Base-by-base conservation (phyloP, 139 green algal genomes). In the Micractinium sp. region DNA sequence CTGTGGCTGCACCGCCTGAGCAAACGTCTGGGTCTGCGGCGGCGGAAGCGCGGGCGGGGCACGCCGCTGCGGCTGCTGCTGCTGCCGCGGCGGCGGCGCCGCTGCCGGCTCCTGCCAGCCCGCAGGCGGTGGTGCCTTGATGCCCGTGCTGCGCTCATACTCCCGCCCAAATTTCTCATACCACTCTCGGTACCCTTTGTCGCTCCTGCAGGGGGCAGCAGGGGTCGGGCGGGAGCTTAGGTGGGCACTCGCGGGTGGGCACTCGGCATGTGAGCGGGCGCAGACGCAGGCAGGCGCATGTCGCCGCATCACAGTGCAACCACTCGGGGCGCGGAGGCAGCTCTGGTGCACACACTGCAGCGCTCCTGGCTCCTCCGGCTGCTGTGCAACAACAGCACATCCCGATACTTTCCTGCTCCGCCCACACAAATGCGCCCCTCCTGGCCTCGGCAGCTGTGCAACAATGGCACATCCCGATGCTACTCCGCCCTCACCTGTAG, bases 131-230 rank as follows among this genome's bases (percentile, higher is more conserved):
- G 74, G 67, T 41, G 90, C 29, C 7, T 23, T 63, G 33, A 82
- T 15, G 36, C 82, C 82, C 4, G 89, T 87, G 53, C 78, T 36
- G 25, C n/a, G n/a, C 47, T 87, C 61, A 35, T 89, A 92, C 29
- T 75, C 63, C 77, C 23, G 36, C 13, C 71, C 90, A 33, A 90
- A 47, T 35, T 82, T n/a, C 27, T 31, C 73, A 74, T 93, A 93
- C 90, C 90, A 93, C 23, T 81, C 76, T 9, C 35, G 25, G 31
- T 93, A 93, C 13, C n/a, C 75, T 15, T 67, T 38, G 60, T 91
- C 88, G 14, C 22, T 56, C 31, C 90, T 80, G 75, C 69, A 89
- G 29, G 73, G 36, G 9, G 69, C 14, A 22, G 27, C 25, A 35
- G 69, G 69, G 23, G 15, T 23, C 16, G 3, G 27, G 25, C 25